Base-by-base conservation (phyloP, 352 stramenopile genomes). In the Elongisporangium senticosum region DNA sequence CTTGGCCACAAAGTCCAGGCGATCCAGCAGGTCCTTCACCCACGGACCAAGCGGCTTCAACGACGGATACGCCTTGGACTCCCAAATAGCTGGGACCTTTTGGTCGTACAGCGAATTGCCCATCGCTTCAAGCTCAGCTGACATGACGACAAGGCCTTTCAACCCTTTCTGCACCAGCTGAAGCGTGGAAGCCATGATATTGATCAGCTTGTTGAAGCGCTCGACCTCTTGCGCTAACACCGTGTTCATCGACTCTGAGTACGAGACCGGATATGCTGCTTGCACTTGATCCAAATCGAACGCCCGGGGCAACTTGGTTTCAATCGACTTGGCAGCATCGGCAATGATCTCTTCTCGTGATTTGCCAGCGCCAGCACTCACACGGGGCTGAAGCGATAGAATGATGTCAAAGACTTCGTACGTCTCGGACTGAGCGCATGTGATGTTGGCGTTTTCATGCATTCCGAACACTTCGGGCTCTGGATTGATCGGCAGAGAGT, bases 191-290 rank as follows among this genome's bases (percentile, higher is more conserved):
- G 74, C 61, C 68, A 96, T 89, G 20, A 90, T 68, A 2, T 54
- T 61, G 14, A 96, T 64, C 17, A 96, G 70, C 28, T 85, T 83
- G 62, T 96, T 96, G 60, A 89, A 96, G 13, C 86, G 81, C 65
- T 93, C 77, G 1, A 90, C 80, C 53, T 96, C 86, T 48, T 96
- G 86, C 3, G 88, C 90, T 3, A 98, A 64, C 21, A 98, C 93
- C 1, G 93, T 98, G 75, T 98, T 98, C 93, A 98, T 98, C 3
- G 88, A 97, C 65, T 98, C 92, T 14, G 86, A 64, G 72, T 98
- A 98, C 55, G 75, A 65, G 7, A 98, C 87, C 0, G 94, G 94
- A 66, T 97, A 98, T 48, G 77, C 78, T 11, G 86, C 65, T 37
- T 81, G 81, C 17, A 91, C 86, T 39, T 85, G 71, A 49, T 96